A percentile compares a stretch with the other conserved stretches of the same genome.
phyloP scores from a whole-genome alignment of 129 eudicot genomes.

The Cynara cardunculus region DNA sequence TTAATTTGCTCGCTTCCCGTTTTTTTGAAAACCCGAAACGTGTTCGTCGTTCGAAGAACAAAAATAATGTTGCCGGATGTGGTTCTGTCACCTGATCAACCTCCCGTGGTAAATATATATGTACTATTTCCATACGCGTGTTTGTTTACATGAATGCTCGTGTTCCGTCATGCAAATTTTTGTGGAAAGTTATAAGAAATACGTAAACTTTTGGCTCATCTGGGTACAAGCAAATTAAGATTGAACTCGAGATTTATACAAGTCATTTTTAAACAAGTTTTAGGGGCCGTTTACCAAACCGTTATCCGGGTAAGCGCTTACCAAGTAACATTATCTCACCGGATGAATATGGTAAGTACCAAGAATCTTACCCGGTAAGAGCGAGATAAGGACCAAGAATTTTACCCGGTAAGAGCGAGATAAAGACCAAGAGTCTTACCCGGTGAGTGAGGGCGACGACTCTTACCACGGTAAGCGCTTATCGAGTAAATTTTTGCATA shows the following conservation, averaged over 20 bases:
- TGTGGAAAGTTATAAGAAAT: neutral
- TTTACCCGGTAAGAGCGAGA: no score
- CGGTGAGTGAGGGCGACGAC: no score
- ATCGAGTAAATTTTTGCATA: no score
- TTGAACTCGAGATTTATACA: neutral
- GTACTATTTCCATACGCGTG: neutral
- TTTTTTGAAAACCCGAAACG: neutral
- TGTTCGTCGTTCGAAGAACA: conserved; percentile 1
- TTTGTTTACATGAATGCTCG: neutral
- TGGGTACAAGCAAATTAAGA: neutral
- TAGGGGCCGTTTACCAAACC: no score
- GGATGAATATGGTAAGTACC: no score
- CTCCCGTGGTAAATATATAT: conserved; percentile 23
- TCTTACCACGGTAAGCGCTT: no score
- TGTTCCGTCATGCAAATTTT: neutral
- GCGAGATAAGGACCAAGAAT: no score
- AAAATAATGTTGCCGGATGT: conserved; percentile 35
- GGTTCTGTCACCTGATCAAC: conserved; percentile 43
- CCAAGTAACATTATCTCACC: no score
- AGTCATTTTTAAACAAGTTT: neutral
- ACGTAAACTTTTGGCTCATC: neutral
- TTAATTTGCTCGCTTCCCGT: neutral
- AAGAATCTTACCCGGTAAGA: no score
- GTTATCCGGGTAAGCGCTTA: no score
- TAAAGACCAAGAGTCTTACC: no score